These are phyloP conservation scores for Apiospora hydei DNA, from an alignment of 2,329 filamentous ascomycete genomes.

Conservation along the genomic window DNA sequence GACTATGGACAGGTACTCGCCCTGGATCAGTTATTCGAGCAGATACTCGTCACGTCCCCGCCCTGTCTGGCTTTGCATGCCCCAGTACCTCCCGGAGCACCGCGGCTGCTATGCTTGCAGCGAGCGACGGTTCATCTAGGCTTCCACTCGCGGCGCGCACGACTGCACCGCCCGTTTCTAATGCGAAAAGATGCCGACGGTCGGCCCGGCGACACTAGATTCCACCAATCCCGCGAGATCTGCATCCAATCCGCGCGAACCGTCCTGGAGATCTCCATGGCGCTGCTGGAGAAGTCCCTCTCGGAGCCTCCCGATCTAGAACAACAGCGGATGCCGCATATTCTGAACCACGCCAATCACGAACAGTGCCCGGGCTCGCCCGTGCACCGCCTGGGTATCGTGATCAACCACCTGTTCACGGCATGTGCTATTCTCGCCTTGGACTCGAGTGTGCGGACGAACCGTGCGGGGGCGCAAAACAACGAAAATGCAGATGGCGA, in stretches of 20 bases:
- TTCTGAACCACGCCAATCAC: slow-evolving; percentile 8
- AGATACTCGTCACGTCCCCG: slow-evolving; percentile 32
- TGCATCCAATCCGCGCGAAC: slow-evolving; percentile 38
- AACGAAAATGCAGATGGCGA: slow-evolving; percentile 23
- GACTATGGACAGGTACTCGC: slow-evolving; percentile 43
- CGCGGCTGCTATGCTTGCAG: slow-evolving; percentile 30
- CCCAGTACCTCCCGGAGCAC: slow-evolving; percentile 30
- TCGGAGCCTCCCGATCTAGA: slow-evolving; percentile 18
- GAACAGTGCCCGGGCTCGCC: slow-evolving; percentile 21
- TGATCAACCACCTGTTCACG: slow-evolving; percentile 36
- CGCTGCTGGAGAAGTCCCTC: slow-evolving; percentile 30
- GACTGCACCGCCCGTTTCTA: slow-evolving; percentile 39
- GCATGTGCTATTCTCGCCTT: slow-evolving; percentile 36
- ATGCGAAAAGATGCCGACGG: slow-evolving; percentile 28
- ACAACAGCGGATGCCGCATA: not conserved
- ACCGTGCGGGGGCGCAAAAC: not conserved
- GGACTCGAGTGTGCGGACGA: slow-evolving; percentile 21
- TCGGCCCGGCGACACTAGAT: slow-evolving; percentile 25
- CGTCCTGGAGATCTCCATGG: slow-evolving; percentile 33
- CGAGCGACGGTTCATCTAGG: slow-evolving; percentile 34
- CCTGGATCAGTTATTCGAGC: slow-evolving; percentile 41
- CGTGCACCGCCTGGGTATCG: slow-evolving; percentile 33
- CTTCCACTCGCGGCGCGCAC: slow-evolving; percentile 37
- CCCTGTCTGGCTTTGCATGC: slow-evolving; percentile 29
- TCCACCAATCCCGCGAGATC: slow-evolving; percentile 31